phyloP scores from a whole-genome alignment of 2,329 filamentous ascomycete species.

The Phialocephala sp. region DNA sequence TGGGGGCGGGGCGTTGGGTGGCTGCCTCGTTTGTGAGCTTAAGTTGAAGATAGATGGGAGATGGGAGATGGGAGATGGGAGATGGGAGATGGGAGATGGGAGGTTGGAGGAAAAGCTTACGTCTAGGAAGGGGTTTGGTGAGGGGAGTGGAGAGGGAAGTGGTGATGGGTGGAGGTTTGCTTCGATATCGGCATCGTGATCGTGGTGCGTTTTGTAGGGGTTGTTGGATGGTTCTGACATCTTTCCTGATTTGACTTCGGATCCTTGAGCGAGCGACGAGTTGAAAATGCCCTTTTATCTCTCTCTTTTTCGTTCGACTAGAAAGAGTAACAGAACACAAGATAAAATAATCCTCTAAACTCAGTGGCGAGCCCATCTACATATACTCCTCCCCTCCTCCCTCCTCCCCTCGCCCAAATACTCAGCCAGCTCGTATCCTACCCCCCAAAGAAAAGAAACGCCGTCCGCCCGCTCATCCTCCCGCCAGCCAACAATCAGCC shows the following conservation, averaged over 20 bases:
- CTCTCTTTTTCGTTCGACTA: neutral
- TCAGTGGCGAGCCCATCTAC: neutral
- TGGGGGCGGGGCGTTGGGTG: constrained; percentile 7
- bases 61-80: neutral
- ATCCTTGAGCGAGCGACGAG: no score
- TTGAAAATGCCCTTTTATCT: no score
- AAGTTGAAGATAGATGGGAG: no score
- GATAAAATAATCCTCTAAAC: neutral
- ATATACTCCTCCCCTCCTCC: neutral
- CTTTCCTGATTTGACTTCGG: constrained; percentile 8
- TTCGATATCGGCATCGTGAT: neutral
- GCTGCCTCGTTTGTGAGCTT: neutral
- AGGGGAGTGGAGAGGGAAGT: constrained; percentile 5
- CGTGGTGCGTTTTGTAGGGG: constrained; percentile 2
- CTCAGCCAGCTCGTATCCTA: no score
- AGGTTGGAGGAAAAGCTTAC: neutral
- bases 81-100: neutral
- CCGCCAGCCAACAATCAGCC: no score
- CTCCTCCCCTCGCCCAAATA: no score
- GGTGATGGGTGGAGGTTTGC: neutral
- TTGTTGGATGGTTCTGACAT: constrained; percentile 9
- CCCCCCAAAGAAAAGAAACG: no score
- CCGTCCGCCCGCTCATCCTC: no score
- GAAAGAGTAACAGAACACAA: neutral
- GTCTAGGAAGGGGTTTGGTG: constrained; percentile 16